A percentile compares a stretch with the other conserved stretches of the same genome.
Evolutionary conservation across 108 stramenopile genomes (phyloP).

Genomic region (Fragilaria radians): DNA sequence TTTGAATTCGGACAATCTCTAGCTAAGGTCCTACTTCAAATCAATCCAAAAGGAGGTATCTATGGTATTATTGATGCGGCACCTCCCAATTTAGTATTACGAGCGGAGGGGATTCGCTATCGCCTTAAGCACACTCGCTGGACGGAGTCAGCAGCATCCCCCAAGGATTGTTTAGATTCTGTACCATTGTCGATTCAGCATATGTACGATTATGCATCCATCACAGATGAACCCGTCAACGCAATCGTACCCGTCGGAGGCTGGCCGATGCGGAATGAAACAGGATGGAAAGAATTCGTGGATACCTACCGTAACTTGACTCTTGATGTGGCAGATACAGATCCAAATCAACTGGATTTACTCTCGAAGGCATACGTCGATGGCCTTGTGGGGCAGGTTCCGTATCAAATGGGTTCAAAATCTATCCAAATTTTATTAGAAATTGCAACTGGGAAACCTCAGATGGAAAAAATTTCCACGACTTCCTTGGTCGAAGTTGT

Average conservation of each 20-base stretch:
- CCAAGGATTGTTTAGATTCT: neutral
- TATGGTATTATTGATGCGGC: slow-evolving; percentile 9
- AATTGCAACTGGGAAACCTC: neutral
- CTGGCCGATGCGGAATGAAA: neutral
- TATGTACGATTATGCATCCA: neutral
- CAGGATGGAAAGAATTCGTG: slow-evolving; percentile 2
- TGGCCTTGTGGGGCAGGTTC: slow-evolving; percentile 41
- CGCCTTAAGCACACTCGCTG: neutral
- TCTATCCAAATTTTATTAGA: slow-evolving; percentile 1
- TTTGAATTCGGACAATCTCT: slow-evolving; percentile 18
- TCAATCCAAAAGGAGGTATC: slow-evolving; percentile 26
- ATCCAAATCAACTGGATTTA: slow-evolving; percentile 6
- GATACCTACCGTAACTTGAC: slow-evolving; percentile 3
- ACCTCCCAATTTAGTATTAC: neutral
- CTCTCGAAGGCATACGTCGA: slow-evolving; percentile 18
- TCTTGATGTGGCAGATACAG: slow-evolving; percentile 4
- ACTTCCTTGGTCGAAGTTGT: neutral
- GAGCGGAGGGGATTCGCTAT: neutral
- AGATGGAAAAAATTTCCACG: neutral
- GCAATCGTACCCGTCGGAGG: slow-evolving; percentile 1
- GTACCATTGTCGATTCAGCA: neutral
- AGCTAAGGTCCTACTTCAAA: slow-evolving; percentile 19
- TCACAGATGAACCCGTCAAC: neutral
- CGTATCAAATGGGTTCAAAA: slow-evolving; percentile 36
- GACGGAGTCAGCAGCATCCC: neutral